A percentile compares a stretch with the other conserved stretches of the same genome.
These are phyloP conservation scores for Polytrichum commune DNA, from an alignment of 225 moss, liverwort and hornwort species.

Conservation along the genomic window DNA sequence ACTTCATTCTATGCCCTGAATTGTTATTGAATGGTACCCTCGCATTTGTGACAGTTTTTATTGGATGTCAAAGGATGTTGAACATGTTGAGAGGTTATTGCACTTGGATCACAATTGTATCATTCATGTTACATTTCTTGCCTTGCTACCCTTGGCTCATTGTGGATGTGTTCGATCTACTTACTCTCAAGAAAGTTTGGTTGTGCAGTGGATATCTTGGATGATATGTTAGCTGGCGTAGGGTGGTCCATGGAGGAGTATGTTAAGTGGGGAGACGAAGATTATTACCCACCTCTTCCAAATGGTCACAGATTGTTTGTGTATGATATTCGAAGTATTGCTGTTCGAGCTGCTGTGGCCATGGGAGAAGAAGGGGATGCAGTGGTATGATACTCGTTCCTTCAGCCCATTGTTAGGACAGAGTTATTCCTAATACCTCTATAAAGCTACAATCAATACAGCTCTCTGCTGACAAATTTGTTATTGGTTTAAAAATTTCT, in stretches of 20 bases:
- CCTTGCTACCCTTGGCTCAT: neutral
- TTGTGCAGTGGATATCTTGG: constrained; percentile 88
- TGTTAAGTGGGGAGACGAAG: constrained; percentile 80
- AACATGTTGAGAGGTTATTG: constrained; percentile 4
- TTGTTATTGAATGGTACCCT: no score
- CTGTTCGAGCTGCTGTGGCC: constrained; percentile 97
- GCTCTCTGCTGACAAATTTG: no score
- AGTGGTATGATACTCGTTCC: constrained; percentile 47
- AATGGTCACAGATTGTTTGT: constrained; percentile 90
- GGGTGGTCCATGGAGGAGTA: constrained; percentile 98
- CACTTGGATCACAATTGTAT: neutral
- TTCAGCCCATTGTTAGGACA: no score
- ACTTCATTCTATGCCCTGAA: no score
- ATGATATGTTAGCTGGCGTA: constrained; percentile 97
- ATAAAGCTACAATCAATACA: no score
- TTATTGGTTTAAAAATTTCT: no score
- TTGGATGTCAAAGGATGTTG: neutral
- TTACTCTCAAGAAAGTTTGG: neutral
- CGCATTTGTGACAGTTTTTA: no score
- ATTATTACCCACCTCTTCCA: constrained; percentile 90
- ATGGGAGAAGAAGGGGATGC: constrained; percentile 99
- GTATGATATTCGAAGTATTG: constrained; percentile 89
- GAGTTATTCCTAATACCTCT: no score
- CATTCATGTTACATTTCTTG: neutral
- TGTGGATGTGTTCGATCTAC: neutral